phyloP scores from a whole-genome alignment of 1,284 basidiomycete genomes.

The Rhodotorula mucilaginosa region DNA sequence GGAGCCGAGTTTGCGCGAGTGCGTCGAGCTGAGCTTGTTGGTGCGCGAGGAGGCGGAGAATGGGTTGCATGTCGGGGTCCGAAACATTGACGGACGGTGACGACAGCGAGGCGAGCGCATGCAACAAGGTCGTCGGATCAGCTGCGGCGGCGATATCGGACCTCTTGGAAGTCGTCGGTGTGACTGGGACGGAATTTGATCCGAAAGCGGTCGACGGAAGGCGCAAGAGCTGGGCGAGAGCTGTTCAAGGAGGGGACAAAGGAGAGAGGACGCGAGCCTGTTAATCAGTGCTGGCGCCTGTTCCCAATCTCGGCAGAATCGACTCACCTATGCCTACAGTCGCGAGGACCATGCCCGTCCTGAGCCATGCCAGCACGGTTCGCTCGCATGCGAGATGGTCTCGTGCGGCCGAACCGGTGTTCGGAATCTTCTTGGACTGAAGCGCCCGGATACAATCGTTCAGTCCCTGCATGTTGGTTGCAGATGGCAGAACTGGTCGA shows the following conservation, averaged over 20 bases:
- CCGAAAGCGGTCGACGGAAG: constrained; percentile 18
- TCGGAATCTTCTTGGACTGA: not conserved
- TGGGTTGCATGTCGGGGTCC: constrained; percentile 5
- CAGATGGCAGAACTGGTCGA: too few relatives aligned
- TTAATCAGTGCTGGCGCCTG: not conserved
- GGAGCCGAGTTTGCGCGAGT: not conserved
- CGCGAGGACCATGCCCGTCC: constrained; percentile 46
- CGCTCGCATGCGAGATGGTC: constrained; percentile 47
- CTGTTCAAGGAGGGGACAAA: constrained; percentile 3
- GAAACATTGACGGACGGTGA: not conserved
- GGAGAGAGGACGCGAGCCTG: not conserved
- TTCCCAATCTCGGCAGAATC: not conserved
- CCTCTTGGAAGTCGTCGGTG: not conserved
- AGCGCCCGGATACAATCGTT: too few relatives aligned
- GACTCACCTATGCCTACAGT: constrained; percentile 40
- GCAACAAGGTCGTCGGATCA: not conserved
- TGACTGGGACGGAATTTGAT: not conserved
- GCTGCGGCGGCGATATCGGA: not conserved
- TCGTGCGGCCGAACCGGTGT: not conserved
- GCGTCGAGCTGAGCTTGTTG: constrained; percentile 12
- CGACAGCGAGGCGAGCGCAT: not conserved
- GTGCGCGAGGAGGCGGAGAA: constrained; percentile 13
- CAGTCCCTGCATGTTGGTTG: too few relatives aligned
- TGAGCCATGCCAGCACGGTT: constrained; percentile 49
- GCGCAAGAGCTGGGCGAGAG: constrained; percentile 37